These are phyloP conservation scores for Suillus variegatus DNA, from an alignment of 768 basidiomycete species.

Conservation along the genomic window DNA sequence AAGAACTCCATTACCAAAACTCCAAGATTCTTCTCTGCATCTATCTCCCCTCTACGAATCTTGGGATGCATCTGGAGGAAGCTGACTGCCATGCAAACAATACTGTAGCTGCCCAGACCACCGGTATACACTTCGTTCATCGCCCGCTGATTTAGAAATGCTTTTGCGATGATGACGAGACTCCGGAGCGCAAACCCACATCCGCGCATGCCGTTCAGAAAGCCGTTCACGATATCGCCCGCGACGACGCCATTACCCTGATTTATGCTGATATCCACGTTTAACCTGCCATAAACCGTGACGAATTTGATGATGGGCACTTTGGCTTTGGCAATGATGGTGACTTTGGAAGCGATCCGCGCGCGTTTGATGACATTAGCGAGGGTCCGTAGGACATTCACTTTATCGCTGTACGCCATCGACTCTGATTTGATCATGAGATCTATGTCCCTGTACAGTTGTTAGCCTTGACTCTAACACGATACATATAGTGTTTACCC, in stretches of 20 bases:
- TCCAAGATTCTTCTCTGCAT: slow-evolving; percentile 85
- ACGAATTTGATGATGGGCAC: slow-evolving; percentile 98
- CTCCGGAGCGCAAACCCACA: slow-evolving; percentile 71
- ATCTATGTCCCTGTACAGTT: slow-evolving; percentile 80
- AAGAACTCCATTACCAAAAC: slow-evolving; percentile 97
- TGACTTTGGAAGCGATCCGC: slow-evolving; percentile 76
- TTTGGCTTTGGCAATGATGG: slow-evolving; percentile 89
- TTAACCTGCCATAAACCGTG: slow-evolving; percentile 76
- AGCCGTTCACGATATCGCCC: slow-evolving; percentile 77
- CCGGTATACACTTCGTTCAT: slow-evolving; percentile 99
- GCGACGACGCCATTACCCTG: slow-evolving; percentile 83
- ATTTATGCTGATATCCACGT: slow-evolving; percentile 94
- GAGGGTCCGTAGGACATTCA: slow-evolving; percentile 71
- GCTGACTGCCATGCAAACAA: slow-evolving; percentile 89
- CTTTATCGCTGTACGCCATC: slow-evolving; percentile 72
- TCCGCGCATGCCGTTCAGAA: slow-evolving; percentile 61
- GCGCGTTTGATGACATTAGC: slow-evolving; percentile 76
- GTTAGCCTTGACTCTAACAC: slow-evolving; percentile 17
- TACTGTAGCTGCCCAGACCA: slow-evolving; percentile 91
- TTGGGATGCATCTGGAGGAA: slow-evolving; percentile 99
- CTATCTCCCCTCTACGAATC: slow-evolving; percentile 84
- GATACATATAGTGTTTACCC: slow-evolving; percentile 60
- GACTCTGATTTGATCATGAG: slow-evolving; percentile 81
- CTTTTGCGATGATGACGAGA: slow-evolving; percentile 87
- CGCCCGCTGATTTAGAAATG: slow-evolving; percentile 82